Conservation (phyloP, 2,329 filamentous ascomycete genomes). For the Hypocreales sp. region DNA sequence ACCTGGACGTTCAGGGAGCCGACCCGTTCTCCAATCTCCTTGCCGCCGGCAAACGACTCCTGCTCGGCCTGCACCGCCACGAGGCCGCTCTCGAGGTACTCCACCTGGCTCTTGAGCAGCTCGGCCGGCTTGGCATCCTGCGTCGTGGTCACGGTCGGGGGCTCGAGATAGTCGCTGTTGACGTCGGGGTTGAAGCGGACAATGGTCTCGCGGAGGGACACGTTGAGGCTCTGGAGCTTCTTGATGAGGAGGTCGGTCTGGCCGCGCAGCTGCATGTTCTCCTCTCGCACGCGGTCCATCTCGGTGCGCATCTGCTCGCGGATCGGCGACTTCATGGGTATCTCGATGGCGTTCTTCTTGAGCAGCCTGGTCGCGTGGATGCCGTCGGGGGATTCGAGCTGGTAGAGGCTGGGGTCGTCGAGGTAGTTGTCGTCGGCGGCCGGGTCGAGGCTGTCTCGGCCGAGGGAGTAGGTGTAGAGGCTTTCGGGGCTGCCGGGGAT, state of each 20-base stretch:
- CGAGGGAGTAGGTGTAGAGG: conserved; percentile 53
- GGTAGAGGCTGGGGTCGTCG: conserved; percentile 64
- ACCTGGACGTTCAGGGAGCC: conserved; percentile 49
- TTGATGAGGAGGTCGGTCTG: conserved; percentile 20
- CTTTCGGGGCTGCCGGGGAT: conserved; percentile 66
- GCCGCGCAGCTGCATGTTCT: conserved; percentile 22
- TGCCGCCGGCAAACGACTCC: conserved; percentile 17
- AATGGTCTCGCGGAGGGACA: conserved; percentile 50
- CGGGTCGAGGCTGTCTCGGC: conserved; percentile 41
- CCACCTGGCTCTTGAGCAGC: conserved; percentile 41
- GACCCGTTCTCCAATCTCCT: conserved; percentile 35
- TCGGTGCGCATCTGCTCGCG: conserved; percentile 34
- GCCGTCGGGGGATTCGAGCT: conserved; percentile 47
- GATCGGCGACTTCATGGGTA: conserved; percentile 40
- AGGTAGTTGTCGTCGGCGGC: conserved; percentile 47
- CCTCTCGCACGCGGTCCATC: conserved; percentile 27
- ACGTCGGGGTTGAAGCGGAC: conserved; percentile 43
- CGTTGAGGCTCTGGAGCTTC: conserved; percentile 53
- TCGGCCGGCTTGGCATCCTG: conserved; percentile 25
- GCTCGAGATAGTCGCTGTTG: conserved; percentile 27
- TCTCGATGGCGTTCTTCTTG: conserved; percentile 33
- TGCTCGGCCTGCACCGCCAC: conserved; percentile 44
- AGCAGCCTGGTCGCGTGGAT: conserved; percentile 10
- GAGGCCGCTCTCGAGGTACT: conserved; percentile 56
- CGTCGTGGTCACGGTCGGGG: conserved; percentile 17